Evolutionary conservation across 306 rosid species (phyloP).

Genomic region (Betula pendula): DNA sequence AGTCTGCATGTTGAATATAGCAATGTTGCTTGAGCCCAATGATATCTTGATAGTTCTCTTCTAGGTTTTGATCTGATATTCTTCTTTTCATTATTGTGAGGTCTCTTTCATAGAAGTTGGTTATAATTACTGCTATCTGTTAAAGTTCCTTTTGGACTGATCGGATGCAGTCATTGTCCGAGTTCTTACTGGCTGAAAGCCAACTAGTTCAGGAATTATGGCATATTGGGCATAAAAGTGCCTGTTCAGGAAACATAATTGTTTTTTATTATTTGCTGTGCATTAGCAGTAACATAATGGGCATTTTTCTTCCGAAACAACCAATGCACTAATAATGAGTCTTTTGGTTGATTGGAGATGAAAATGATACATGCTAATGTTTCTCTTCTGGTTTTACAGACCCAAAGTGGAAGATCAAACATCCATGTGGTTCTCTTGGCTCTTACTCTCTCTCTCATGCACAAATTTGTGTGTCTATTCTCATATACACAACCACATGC

Average conservation of each 20-base stretch:
- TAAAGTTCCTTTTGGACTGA: not conserved
- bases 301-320: constrained; percentile 1
- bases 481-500: not conserved
- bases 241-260: not conserved
- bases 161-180: not conserved
- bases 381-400: constrained; percentile 9
- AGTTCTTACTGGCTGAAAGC: not conserved
- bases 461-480: not conserved
- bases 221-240: not conserved
- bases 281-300: not conserved
- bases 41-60: constrained; percentile 21
- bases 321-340: not conserved
- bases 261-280: not conserved
- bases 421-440: not conserved
- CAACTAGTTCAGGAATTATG: not conserved
- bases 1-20: constrained; percentile 28
- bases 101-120: not conserved
- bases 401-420: constrained; percentile 3
- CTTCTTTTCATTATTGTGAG: constrained; percentile 16
- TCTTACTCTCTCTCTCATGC: not conserved
- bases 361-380: not conserved
- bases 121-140: not conserved
- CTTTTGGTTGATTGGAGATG: constrained; percentile 17
- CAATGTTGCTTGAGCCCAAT: constrained; percentile 26
- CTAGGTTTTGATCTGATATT: constrained; percentile 2